Evolutionary conservation across 768 basidiomycete genomes (phyloP), one percentile per base, ranked within the genome.

Genomic region (Candolleomyces eurysporus): DNA sequence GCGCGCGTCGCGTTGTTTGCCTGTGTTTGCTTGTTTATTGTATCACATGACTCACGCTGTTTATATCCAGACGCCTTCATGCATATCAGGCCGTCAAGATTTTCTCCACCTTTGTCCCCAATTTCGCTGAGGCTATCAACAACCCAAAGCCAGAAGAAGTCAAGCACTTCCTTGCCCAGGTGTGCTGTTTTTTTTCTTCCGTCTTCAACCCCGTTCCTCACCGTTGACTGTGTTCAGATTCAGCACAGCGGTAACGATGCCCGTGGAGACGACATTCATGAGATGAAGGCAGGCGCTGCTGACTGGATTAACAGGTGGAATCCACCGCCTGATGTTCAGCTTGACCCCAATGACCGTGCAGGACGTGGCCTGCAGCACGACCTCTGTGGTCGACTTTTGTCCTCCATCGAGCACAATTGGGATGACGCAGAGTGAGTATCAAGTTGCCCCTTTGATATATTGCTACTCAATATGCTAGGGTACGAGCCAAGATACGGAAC

Each of bases 381-480:
- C 22, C 39, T 61, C 11, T 61, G 57, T 16, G 68, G 66, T 9
- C 10, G 32, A 31, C 57, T 67, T 26, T 61, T 69, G 5, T 69
- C 67, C 52, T 63, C 68, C 3, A 58, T 60, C 40, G 65, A 66
- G 48, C 63, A 36, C 51, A 52, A 64, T 30, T 69, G 68, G 68
- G 58, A 54, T 48, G 58, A 69, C 30, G n/a, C 30, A 7, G 42
- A 53, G 67, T 69, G 58, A 26, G 52, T 57, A 26, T 4, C 26
- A 46, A 17, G 48, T 59, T 42, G 7, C 26, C 32, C 31, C 2
- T 56, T 8, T n/a, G 14, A 45, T 4, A 13, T 45, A 43, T n/a
- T 26, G 26, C n/a, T 13, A 45, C 43, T n/a, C 2, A 45, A 2
- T 45, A 2, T 45, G 4, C 13, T 43, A 45, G 43, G n/a, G n/a